These are phyloP conservation scores for Chondrus crispus DNA, from an alignment of 23 red algal species.

Conservation along the genomic window DNA sequence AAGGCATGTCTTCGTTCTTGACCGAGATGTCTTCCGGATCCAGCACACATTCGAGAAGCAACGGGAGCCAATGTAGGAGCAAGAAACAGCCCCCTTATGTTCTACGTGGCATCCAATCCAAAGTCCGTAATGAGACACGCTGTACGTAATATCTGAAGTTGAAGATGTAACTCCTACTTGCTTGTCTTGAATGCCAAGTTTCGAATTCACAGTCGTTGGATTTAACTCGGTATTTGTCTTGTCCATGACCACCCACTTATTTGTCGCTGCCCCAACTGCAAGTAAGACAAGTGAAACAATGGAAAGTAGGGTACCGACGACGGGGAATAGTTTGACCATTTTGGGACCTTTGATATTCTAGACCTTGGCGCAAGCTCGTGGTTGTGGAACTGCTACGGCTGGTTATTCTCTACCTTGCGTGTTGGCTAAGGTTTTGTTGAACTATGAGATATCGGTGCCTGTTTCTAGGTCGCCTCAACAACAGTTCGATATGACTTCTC, in stretches of 20 bases:
- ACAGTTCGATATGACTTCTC: too few species aligned
- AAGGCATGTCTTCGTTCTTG: constrained; percentile 42
- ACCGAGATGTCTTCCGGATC: constrained; percentile 53
- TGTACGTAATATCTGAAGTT: constrained; percentile 49
- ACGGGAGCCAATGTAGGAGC: constrained; percentile 60
- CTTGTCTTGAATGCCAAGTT: constrained; percentile 15
- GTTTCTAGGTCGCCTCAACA: too few species aligned
- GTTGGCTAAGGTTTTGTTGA: too few species aligned
- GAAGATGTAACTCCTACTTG: constrained; percentile 19
- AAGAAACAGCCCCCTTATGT: constrained; percentile 34
- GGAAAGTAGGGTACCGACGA: constrained; percentile 42
- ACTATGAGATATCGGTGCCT: too few species aligned
- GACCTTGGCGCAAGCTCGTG: too few species aligned
- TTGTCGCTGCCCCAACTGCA: constrained; percentile 57
- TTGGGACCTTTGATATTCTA: too few species aligned
- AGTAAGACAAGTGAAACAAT: constrained; percentile 56
- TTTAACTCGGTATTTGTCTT: constrained; percentile 15
- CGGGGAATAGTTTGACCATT: constrained; percentile 49
- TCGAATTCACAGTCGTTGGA: constrained; percentile 34
- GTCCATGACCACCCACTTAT: constrained; percentile 55
- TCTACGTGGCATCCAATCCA: constrained; percentile 76
- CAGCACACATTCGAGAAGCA: constrained; percentile 72
- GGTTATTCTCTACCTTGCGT: too few species aligned
- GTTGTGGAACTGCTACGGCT: too few species aligned
- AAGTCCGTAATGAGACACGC: constrained; percentile 50